Base-by-base conservation (phyloP, 2,329 filamentous ascomycete genomes). In the Akanthomyces uredinophilus region DNA sequence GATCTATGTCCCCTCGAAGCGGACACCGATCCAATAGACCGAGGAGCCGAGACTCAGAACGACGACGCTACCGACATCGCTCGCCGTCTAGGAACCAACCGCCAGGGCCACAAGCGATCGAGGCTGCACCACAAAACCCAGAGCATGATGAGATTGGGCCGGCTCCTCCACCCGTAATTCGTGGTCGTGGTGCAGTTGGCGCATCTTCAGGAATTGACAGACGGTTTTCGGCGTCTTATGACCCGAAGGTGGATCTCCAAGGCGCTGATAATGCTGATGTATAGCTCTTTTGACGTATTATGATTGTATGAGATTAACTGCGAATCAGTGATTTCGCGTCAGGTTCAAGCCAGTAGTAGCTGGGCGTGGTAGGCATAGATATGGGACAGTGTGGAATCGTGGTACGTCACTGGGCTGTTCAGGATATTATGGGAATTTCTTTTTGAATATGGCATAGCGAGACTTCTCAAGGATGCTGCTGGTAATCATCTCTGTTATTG, bases 101-200 rank as follows among this genome's bases (percentile, higher is more conserved):
- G 18, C 4, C 49, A 22, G 11, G 14, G 18, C 7, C 39, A 32
- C 4, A 20, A 13, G 22, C 35, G 13, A 50, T 41, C 11, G 22
- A 24, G 32, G 3, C 2, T n/a, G 5, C 22, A 32, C 1, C 80
- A 44, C 92, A 90, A 0, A 91, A 96, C 70, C 87, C 90, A 1
- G 76, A 92, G 4, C 87, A 92, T 62, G 85, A 88, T 4, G 77
- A 94, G 22, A 87, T 96, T 39, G 93, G 92, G 0, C 92, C 92
- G 1, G 86, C 84, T 10, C 86, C 87, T 32, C 81, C 81, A 22
- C 76, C 78, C 4, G 74, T 65, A 50, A 69, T 80, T n/a, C 87
- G 90, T 32, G 92, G 92, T 11, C 85, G 92, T 44, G 92, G 92
- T 43, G 84, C 84, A 16, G 79, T 84, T 44, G 77, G 81, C 5